These are phyloP conservation scores for Sphaerulina vaccinii DNA, from an alignment of 2,329 filamentous ascomycete genomes.

Conservation along the genomic window DNA sequence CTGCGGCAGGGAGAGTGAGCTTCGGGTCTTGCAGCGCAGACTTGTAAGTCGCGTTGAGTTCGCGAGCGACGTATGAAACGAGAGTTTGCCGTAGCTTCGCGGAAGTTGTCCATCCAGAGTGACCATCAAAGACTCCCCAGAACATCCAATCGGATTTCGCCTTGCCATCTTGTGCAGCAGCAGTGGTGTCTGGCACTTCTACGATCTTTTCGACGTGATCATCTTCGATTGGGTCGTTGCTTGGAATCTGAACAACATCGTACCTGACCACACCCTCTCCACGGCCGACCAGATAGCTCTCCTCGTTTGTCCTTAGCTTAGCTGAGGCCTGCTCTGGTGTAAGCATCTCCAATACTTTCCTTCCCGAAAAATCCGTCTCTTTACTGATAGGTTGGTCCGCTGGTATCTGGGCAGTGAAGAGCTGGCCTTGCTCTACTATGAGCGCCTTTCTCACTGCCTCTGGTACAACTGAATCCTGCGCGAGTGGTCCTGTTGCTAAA, in stretches of 20 bases:
- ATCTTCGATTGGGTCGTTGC: slow-evolving; percentile 97
- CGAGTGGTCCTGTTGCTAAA: slow-evolving; percentile 20
- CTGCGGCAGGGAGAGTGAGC: slow-evolving; percentile 66
- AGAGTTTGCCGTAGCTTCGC: slow-evolving; percentile 90
- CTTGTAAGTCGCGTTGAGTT: slow-evolving; percentile 90
- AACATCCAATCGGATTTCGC: slow-evolving; percentile 94
- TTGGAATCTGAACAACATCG: slow-evolving; percentile 89
- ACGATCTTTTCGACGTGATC: slow-evolving; percentile 98
- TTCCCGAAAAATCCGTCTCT: slow-evolving; percentile 77
- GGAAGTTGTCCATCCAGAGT: slow-evolving; percentile 97
- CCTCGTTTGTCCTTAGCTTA: slow-evolving; percentile 83
- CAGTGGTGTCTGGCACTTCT: slow-evolving; percentile 68
- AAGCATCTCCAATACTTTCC: slow-evolving; percentile 91
- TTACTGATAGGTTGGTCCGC: slow-evolving; percentile 87
- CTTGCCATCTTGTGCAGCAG: slow-evolving; percentile 55
- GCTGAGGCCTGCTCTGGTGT: slow-evolving; percentile 90
- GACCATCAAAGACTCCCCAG: slow-evolving; percentile 98
- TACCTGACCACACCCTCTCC: slow-evolving; percentile 92
- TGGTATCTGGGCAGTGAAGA: slow-evolving; percentile 83
- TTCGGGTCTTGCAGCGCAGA: slow-evolving; percentile 60
- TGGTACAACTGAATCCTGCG: slow-evolving; percentile 44
- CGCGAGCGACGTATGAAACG: slow-evolving; percentile 87
- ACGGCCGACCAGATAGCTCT: slow-evolving; percentile 85
- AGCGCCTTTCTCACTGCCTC: slow-evolving; percentile 66
- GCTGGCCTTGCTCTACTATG: slow-evolving; percentile 83